Percentiles rank a stretch among this genome's conserved stretches.
Evolutionary conservation across 306 rosid genomes (phyloP).

Genomic region (Luffa aegyptiaca): DNA sequence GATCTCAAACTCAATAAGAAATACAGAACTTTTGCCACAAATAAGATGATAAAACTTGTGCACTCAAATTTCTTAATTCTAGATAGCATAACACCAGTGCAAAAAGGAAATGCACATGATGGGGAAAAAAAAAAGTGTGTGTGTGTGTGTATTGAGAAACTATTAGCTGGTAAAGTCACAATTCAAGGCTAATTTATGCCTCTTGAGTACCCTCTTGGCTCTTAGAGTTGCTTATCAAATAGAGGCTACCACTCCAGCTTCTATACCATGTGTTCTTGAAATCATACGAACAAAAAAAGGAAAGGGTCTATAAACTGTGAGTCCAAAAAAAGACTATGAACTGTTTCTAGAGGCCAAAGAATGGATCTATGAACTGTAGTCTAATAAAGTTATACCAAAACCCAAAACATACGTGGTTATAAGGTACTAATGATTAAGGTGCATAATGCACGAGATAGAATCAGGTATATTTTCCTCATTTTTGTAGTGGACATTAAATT

Average conservation of each 20-base stretch:
- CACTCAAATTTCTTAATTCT: background rate
- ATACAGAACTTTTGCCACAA: background rate
- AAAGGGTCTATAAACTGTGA: background rate
- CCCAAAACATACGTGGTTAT: background rate
- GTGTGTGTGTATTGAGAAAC: background rate
- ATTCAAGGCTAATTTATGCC: background rate
- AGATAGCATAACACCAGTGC: background rate
- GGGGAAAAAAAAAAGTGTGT: background rate
- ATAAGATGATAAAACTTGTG: background rate
- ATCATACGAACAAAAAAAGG: background rate
- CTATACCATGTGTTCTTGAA: background rate
- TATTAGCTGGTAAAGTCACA: background rate
- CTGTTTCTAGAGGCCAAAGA: background rate
- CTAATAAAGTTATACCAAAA: background rate
- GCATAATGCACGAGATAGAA: background rate
- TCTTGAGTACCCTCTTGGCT: background rate
- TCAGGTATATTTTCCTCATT: background rate
- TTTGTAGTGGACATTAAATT: background rate
- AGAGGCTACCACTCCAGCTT: background rate
- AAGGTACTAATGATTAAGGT: background rate
- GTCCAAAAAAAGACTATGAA: background rate
- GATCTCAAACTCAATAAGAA: background rate
- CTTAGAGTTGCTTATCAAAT: background rate
- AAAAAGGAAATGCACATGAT: background rate
- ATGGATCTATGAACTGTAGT: background rate